Conservation (phyloP, 805 yeast genomes). For the Lachancea quebecensis region DNA sequence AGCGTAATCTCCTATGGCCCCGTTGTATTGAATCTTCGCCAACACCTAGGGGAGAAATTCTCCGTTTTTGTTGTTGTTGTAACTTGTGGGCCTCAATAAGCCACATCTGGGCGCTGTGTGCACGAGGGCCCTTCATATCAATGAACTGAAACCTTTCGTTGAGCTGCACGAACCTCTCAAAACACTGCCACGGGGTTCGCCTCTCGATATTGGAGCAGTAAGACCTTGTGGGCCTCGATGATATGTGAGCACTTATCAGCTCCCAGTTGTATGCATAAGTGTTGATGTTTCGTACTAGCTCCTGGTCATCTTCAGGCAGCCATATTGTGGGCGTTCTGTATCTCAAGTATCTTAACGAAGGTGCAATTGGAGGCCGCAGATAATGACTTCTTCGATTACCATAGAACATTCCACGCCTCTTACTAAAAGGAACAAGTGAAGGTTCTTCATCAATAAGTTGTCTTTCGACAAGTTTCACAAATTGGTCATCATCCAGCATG, state of each 20-base stretch:
- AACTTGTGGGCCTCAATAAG: constrained; percentile 83
- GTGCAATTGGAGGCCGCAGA: constrained; percentile 87
- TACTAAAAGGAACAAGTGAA: constrained; percentile 29
- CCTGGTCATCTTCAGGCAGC: constrained; percentile 90
- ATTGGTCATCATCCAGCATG: constrained; percentile 57
- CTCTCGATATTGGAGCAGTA: constrained; percentile 87
- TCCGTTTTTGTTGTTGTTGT: constrained; percentile 79
- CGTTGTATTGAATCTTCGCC: constrained; percentile 87
- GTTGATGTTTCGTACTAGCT: constrained; percentile 70
- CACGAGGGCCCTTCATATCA: constrained; percentile 83
- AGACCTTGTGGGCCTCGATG: constrained; percentile 56
- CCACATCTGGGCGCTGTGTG: constrained; percentile 84
- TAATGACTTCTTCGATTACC: constrained; percentile 50
- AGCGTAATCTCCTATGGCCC: constrained; percentile 83
- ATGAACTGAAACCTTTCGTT: constrained; percentile 80
- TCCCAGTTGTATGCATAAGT: constrained; percentile 93
- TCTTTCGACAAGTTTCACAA: constrained; percentile 49
- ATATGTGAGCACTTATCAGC: constrained; percentile 73
- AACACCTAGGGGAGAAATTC: constrained; percentile 91
- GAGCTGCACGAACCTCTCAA: constrained; percentile 89
- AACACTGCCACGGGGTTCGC: constrained; percentile 98
- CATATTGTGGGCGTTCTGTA: constrained; percentile 88
- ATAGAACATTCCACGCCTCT: constrained; percentile 39
- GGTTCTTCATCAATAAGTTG: constrained; percentile 40
- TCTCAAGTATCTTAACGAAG: constrained; percentile 71